Percentiles rank a stretch among this genome's conserved stretches.
Conservation (phyloP, 2,329 filamentous ascomycete species). For the Trichoderma oligosporum region DNA sequence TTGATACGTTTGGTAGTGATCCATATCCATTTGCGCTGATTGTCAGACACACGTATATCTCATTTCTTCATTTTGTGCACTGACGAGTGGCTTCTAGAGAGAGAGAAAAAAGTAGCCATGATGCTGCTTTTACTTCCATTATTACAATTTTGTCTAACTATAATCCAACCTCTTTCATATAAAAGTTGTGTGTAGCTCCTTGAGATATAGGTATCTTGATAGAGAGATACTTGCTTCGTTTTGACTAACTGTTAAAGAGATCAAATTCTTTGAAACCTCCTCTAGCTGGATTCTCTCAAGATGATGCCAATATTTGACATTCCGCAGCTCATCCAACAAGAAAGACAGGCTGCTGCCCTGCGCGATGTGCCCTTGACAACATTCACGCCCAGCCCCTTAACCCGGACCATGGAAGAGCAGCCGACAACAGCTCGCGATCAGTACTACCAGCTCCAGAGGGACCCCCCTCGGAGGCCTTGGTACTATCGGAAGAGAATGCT, state of each 20-base stretch:
- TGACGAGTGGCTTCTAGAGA: not conserved
- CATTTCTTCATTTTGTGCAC: not conserved
- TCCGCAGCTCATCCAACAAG: not conserved
- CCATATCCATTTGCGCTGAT: no score
- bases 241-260: not conserved
- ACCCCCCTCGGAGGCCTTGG: not conserved
- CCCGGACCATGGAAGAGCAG: not conserved
- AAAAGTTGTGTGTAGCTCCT: not conserved
- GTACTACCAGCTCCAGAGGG: conserved; percentile 2
- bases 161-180: not conserved
- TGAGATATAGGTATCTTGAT: no score
- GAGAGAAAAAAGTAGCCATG: not conserved
- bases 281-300: not conserved
- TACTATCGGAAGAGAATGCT: conserved; percentile 11
- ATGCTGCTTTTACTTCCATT: not conserved
- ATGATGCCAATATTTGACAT: conserved; percentile 12
- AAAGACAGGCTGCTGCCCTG: not conserved
- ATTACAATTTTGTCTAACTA: not conserved
- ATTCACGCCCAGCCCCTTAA: not conserved
- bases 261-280: not conserved
- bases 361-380: not conserved
- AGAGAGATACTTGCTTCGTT: no score
- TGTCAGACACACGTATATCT: not conserved
- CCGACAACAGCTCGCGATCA: not conserved
- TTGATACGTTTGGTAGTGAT: not conserved